Percentiles rank a stretch among this genome's conserved stretches.
phyloP scores from a whole-genome alignment of 139 green algal species.

The Chlorella sorokiniana region DNA sequence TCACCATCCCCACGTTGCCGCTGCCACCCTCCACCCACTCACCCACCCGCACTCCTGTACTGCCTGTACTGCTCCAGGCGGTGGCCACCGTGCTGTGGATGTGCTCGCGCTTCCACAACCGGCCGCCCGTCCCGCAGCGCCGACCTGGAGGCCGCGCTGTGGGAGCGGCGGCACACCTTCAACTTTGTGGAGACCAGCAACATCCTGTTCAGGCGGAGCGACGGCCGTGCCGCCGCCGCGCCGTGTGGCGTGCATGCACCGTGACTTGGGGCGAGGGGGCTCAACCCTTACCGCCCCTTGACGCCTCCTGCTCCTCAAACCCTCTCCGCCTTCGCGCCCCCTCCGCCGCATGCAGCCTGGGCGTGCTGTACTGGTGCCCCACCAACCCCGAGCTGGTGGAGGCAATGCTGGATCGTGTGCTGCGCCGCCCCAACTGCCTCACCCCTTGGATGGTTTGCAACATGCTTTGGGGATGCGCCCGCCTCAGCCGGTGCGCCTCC shows the following conservation, averaged over 20 bases:
- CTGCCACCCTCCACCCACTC: background rate
- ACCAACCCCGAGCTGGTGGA: background rate
- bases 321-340: background rate
- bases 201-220: constrained; percentile 23
- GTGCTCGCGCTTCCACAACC: constrained; percentile 20
- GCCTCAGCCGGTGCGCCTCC: background rate
- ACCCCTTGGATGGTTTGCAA: constrained; percentile 29
- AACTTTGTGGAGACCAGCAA: constrained; percentile 21
- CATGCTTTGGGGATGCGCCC: constrained; percentile 23
- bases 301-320: background rate
- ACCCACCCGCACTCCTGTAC: background rate
- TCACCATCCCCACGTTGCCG: background rate
- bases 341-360: background rate
- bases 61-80: background rate
- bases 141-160: constrained; percentile 5
- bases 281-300: too few species aligned
- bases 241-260: too few species aligned
- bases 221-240: too few species aligned
- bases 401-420: constrained; percentile 5
- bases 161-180: background rate
- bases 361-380: constrained; percentile 23
- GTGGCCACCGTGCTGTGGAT: constrained; percentile 15
- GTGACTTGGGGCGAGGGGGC: too few species aligned
- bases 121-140: background rate
- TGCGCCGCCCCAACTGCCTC: background rate